Conservation (phyloP, 306 rosid genomes). For the Vicia sativa region DNA sequence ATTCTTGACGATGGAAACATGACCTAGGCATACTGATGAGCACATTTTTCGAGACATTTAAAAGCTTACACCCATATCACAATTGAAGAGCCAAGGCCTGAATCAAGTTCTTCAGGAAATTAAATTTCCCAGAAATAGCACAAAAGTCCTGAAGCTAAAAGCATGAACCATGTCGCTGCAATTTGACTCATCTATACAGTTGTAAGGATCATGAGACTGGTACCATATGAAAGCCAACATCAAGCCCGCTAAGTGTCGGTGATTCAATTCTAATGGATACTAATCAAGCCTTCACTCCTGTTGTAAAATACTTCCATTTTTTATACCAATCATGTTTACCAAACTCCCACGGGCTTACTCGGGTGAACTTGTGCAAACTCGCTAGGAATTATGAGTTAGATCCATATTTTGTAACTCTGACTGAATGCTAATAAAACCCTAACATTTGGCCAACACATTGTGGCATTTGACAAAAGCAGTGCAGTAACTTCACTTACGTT, state of each 20-base stretch:
- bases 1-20: background rate
- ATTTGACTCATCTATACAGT: background rate
- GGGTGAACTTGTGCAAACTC: background rate
- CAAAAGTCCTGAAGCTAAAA: background rate
- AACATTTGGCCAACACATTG: background rate
- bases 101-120: background rate
- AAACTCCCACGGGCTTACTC: background rate
- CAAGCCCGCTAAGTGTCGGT: background rate
- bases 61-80: constrained; percentile 6
- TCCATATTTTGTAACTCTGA: background rate
- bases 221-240: constrained; percentile 3
- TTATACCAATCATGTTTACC: background rate
- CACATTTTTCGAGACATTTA: background rate
- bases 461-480: background rate
- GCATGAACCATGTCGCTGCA: background rate
- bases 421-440: background rate
- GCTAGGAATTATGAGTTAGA: background rate
- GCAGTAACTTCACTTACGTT: background rate
- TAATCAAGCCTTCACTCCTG: background rate
- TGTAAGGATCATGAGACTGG: background rate
- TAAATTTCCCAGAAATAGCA: background rate
- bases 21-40: background rate
- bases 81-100: constrained; percentile 1
- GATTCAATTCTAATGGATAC: constrained; percentile 4
- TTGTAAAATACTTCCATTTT: constrained; percentile 1